Conservation (phyloP, 2,329 filamentous ascomycete species). For the Salinomyces thailandicus region DNA sequence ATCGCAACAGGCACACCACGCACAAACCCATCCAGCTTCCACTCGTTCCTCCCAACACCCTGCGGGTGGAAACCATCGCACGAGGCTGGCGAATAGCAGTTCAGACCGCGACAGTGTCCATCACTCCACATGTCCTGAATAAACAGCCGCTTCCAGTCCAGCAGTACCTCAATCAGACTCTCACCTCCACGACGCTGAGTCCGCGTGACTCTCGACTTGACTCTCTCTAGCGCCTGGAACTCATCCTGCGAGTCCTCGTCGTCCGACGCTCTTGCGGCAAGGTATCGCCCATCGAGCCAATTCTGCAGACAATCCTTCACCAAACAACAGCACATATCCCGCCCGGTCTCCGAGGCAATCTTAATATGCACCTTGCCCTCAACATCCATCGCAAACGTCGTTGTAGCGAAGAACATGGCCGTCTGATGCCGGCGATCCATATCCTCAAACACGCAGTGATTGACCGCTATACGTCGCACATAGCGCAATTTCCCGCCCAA, state of each 20-base stretch:
- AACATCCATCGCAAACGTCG: neutral
- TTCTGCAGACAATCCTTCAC: neutral
- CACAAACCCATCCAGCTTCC: neutral
- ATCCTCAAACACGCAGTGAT: neutral
- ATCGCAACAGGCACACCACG: neutral
- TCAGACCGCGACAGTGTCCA: neutral
- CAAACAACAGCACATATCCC: neutral
- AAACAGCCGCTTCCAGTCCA: neutral
- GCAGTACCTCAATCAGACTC: neutral
- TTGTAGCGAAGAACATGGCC: neutral
- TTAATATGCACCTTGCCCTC: neutral
- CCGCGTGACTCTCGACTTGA: neutral
- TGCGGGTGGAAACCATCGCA: neutral
- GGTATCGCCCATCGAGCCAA: neutral
- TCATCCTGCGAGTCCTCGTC: neutral
- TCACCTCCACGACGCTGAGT: neutral
- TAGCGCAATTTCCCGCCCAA: neutral
- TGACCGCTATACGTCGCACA: neutral
- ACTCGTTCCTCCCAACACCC: neutral
- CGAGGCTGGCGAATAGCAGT: neutral
- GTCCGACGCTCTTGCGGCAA: neutral
- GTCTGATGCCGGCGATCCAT: neutral
- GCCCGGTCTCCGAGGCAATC: neutral
- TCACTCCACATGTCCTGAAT: neutral
- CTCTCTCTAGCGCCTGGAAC: neutral